Percentiles rank a stretch among this genome's conserved stretches.
These are phyloP conservation scores for Lecanicillium sp. DNA, from an alignment of 2,329 filamentous ascomycete genomes.

Conservation along the genomic window DNA sequence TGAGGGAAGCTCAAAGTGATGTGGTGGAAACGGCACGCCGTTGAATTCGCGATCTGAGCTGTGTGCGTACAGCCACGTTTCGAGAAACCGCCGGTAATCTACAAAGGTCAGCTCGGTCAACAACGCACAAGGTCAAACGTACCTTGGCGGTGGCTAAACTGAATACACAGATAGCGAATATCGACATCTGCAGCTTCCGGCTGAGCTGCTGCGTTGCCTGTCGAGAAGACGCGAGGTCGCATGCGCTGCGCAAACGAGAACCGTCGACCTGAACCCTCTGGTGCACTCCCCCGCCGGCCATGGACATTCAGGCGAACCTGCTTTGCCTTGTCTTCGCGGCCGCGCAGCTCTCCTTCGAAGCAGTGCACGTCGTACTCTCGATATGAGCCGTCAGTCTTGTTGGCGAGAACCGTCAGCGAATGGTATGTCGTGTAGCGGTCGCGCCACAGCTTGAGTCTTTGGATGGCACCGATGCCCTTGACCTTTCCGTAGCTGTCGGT, in stretches of 20 bases:
- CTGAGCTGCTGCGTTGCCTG: conserved; percentile 12
- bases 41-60: conserved; percentile 38
- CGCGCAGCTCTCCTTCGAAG: conserved; percentile 39
- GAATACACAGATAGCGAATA: conserved; percentile 41
- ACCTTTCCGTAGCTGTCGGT: conserved; percentile 43
- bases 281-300: conserved; percentile 31
- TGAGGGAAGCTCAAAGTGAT: conserved; percentile 39
- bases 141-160: conserved; percentile 42
- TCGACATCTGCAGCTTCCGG: conserved; percentile 23
- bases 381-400: conserved; percentile 36
- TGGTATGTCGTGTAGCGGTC: conserved; percentile 40
- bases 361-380: conserved; percentile 40
- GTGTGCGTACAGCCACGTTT: conserved; percentile 38
- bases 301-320: conserved; percentile 35
- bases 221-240: conserved; percentile 28
- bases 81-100: conserved; percentile 40
- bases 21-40: conserved; percentile 35
- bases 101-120: neutral
- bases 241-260: conserved; percentile 37
- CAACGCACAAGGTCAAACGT: conserved; percentile 13
- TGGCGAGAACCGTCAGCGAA: conserved; percentile 39
- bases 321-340: conserved; percentile 36
- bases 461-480: conserved; percentile 42
- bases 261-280: conserved; percentile 27
- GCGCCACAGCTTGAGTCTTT: conserved; percentile 44